Evolutionary conservation across 2,329 filamentous ascomycete species (phyloP), one percentile per base, ranked within the genome.

Genomic region (Exserohilum rostratum): DNA sequence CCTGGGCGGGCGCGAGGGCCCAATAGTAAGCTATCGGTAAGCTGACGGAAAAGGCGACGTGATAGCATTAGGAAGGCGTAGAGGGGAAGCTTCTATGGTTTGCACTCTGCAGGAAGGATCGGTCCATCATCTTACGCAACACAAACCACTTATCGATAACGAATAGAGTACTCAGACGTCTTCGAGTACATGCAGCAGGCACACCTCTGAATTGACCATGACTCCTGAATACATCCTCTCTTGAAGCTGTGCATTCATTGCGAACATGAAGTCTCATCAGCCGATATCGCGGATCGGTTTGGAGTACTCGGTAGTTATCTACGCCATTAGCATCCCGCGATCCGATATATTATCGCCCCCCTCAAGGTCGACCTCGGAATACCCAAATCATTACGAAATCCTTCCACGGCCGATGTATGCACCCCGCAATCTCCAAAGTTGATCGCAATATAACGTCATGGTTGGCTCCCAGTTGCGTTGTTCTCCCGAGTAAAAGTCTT

Each of bases 311-410:
- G 12, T 20, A 11, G 34, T 33, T 20, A 13, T n/a, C 34, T 31
- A 6, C 31, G 25, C 17, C 18, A 25, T 13, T n/a, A 15, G 31
- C 90, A 90, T 0, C 90, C 90, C 0, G 84, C 89, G 76, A 55
- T 57, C 68, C 67, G 67, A 61, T 10, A 61, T 62, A 66, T 71
- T 70, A 56, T 71, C 68, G 69, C 55, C 57, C 17, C 22, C 46
- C 18, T 42, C 29, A 31, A 34, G 43, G n/a, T 25, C 53, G 52
- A 61, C 64, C 60, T 65, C 66, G 61, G 62, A 48, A 55, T 42
- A 37, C 38, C 37, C 18, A 37, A 52, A 44, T 22, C 46, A 51
- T 48, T 51, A 52, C 39, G n/a, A 46, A 47, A 43, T 64, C 57
- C 48, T 46, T 67, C 61, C 60, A 63, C 64, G 57, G 58, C 62